A percentile compares a stretch with the other conserved stretches of the same genome.
Conservation (phyloP, 1,139 yeast genomes). For the Yamadazyma oceani region DNA sequence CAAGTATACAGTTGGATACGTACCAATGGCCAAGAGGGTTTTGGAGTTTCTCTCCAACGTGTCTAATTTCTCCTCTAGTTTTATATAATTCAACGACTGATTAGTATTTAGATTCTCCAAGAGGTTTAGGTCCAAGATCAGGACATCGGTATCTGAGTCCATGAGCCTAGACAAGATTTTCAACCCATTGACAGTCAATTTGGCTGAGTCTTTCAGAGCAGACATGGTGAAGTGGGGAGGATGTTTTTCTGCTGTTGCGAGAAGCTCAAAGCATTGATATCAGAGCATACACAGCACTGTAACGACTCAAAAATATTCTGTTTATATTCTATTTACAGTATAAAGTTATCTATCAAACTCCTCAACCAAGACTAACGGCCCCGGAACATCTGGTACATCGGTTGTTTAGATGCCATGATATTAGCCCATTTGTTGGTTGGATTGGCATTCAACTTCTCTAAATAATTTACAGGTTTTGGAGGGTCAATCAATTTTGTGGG, state of each 20-base stretch:
- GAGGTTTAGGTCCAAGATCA: conserved; percentile 51
- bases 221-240: conserved; percentile 20
- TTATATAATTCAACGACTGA: conserved; percentile 56
- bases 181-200: conserved; percentile 31
- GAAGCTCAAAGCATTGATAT: neutral
- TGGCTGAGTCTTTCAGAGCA: conserved; percentile 33
- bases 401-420: conserved; percentile 48
- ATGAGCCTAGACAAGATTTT: conserved; percentile 31
- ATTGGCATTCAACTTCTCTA: conserved; percentile 51
- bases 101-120: conserved; percentile 58
- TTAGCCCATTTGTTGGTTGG: conserved; percentile 69
- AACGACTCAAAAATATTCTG: neutral
- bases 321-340: conserved; percentile 9
- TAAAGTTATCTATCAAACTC: neutral
- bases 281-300: neutral
- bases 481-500: conserved; percentile 47
- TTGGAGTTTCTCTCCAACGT: conserved; percentile 35
- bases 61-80: conserved; percentile 49
- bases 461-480: conserved; percentile 52
- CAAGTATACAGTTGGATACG: conserved; percentile 16
- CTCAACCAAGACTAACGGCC: conserved; percentile 46
- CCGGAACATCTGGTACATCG: conserved; percentile 51
- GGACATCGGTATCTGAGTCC: conserved; percentile 56
- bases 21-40: conserved; percentile 30
- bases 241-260: neutral